Conservation (phyloP, 345 rosid species). For the Eucalyptus viminalis region DNA sequence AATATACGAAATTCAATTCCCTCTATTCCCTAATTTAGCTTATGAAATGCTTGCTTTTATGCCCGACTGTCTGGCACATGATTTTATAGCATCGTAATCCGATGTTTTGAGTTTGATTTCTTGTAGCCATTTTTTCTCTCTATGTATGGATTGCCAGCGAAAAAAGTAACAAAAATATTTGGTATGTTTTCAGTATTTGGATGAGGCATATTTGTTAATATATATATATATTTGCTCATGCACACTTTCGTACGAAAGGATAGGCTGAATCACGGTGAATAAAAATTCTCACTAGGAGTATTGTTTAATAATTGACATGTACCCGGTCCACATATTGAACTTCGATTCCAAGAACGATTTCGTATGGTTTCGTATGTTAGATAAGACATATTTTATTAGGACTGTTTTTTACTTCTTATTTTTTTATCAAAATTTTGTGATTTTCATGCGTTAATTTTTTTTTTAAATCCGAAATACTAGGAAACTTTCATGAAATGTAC, state of each 20-base stretch:
- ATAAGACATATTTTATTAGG: not conserved
- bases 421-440: not conserved
- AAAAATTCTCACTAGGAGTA: not conserved
- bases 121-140: not conserved
- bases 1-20: not conserved
- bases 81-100: too few species aligned
- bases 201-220: not conserved
- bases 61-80: not conserved
- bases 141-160: not conserved
- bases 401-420: not conserved
- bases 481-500: not conserved
- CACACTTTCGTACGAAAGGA: not conserved
- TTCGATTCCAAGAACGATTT: not conserved
- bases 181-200: not conserved
- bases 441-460: not conserved
- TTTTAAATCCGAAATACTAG: not conserved
- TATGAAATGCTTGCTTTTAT: not conserved
- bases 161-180: not conserved
- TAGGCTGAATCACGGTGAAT: not conserved
- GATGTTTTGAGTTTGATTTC: not conserved
- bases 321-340: not conserved
- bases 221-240: not conserved
- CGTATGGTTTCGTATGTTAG: not conserved
- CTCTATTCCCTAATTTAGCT: not conserved
- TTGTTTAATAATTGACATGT: not conserved